Base-by-base conservation (phyloP, 805 yeast species). In the Jamesozyma gamospora region DNA sequence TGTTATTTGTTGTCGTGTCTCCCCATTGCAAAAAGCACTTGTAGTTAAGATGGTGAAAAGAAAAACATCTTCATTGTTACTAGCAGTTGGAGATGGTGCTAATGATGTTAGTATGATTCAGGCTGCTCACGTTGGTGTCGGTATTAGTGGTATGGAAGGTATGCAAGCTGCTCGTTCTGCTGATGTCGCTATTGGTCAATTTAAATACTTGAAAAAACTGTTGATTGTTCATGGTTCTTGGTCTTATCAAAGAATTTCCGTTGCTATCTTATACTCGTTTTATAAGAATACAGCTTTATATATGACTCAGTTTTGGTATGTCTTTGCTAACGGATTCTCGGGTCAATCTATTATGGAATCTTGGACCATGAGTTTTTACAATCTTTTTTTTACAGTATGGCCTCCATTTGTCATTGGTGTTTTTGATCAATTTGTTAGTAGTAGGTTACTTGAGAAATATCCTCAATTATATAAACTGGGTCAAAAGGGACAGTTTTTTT, bases 101-200 rank as follows among this genome's bases (percentile, higher is more conserved):
- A 92, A 92, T 56, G 99, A 92, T 65, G 98, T 92, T 31, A 82
- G 95, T 28, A 92, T 92, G 99, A 92, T 92, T 48, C 98, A 92
- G 63, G 97, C 98, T 13, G 98, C 98, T 0, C 97, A 92, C 61
- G 96, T 92, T 39, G 99, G 99, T 46, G 95, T 92, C 18, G 99
- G 99, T 58, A 94, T 92, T 46, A 84, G 94, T 63, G 99, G 99
- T 48, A 82, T 87, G 90, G 99, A 92, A 65, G 99, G 99, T 50
- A 87, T 88, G 86, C 99, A 92, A 63, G 98, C 98, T 10, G 96
- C 98, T 0, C 74, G 99, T 60, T 81, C 94, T 60, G 97, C 99
- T 0, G 99, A 92, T 68, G 77, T 92, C 44, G 87, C 97, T 1
- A 86, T 94, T 61, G 97, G 96, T 0, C 97, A 92, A 60, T 92